These are phyloP conservation scores for Hypseocharis bilobata DNA, from an alignment of 441 rosid genomes.

Conservation along the genomic window DNA sequence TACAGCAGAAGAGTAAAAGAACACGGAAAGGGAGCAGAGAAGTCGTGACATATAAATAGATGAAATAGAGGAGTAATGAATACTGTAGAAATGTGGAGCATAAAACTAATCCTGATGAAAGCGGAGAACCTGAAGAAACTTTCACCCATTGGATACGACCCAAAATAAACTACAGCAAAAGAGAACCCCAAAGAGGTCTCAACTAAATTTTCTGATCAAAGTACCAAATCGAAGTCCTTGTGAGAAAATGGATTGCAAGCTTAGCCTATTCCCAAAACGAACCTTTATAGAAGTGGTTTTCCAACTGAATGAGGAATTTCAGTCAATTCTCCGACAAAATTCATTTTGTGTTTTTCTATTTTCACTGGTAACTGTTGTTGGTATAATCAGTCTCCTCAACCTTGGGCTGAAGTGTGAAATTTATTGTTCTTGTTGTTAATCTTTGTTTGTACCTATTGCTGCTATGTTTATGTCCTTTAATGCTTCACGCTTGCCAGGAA, in stretches of 20 bases:
- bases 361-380: neutral
- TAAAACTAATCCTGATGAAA: neutral
- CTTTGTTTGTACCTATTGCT: slow-evolving; percentile 4
- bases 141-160: neutral
- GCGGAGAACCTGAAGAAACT: neutral
- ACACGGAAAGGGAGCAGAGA: neutral
- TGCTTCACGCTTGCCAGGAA: slow-evolving; percentile 25
- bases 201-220: neutral
- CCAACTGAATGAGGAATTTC: slow-evolving; percentile 1
- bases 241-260: neutral
- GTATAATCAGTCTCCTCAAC: slow-evolving; percentile 6
- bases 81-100: neutral
- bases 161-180: neutral
- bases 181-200: neutral
- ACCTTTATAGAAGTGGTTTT: neutral
- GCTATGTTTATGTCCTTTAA: slow-evolving; percentile 5
- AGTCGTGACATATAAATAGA: neutral
- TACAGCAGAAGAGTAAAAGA: neutral
- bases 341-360: neutral
- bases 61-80: neutral
- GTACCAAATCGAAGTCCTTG: too few relatives aligned
- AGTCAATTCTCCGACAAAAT: neutral
- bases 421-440: too few relatives aligned
- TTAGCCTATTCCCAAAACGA: neutral
- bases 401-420: neutral